These are phyloP conservation scores for Lizonia empirigonia DNA, from an alignment of 2,329 filamentous ascomycete species.

Conservation along the genomic window DNA sequence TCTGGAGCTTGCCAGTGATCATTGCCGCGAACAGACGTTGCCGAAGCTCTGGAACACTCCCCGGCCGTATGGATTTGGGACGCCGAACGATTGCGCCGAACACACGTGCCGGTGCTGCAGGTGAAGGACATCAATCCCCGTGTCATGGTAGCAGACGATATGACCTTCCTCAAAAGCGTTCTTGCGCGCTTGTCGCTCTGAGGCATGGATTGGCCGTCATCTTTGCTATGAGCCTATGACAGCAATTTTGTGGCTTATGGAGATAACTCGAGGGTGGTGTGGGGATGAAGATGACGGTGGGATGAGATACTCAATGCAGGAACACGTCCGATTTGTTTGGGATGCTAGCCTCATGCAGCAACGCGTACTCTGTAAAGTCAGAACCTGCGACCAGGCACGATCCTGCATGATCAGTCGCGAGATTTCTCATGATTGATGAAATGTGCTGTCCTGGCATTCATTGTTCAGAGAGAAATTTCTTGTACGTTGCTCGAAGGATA, in stretches of 20 bases:
- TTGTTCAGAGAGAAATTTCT: not conserved
- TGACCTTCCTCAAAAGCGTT: conserved; percentile 8
- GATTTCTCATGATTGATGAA: not conserved
- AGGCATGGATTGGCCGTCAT: conserved; percentile 4
- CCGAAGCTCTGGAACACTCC: conserved; percentile 15
- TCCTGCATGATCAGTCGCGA: conserved; percentile 11
- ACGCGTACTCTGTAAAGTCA: not conserved
- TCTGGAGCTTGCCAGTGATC: conserved; percentile 8
- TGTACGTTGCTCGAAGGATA: conserved; percentile 2
- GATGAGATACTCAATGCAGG: conserved; percentile 16
- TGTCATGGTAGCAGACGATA: conserved; percentile 3
- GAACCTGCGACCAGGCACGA: conserved; percentile 3
- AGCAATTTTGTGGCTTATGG: conserved; percentile 10
- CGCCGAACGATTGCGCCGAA: conserved; percentile 6
- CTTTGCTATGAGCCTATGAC: conserved; percentile 15
- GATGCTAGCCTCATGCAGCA: not conserved
- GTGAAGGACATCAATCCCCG: conserved; percentile 3
- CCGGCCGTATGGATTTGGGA: conserved; percentile 14
- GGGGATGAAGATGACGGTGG: conserved; percentile 13
- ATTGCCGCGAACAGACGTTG: conserved; percentile 11
- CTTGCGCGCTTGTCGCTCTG: conserved; percentile 10
- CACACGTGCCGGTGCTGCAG: not conserved
- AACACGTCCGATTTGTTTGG: conserved; percentile 8
- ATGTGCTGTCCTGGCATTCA: conserved; percentile 6
- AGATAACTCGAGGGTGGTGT: conserved; percentile 16